Conservation (phyloP, 331 rosid species). For the Quercus tomentella region DNA sequence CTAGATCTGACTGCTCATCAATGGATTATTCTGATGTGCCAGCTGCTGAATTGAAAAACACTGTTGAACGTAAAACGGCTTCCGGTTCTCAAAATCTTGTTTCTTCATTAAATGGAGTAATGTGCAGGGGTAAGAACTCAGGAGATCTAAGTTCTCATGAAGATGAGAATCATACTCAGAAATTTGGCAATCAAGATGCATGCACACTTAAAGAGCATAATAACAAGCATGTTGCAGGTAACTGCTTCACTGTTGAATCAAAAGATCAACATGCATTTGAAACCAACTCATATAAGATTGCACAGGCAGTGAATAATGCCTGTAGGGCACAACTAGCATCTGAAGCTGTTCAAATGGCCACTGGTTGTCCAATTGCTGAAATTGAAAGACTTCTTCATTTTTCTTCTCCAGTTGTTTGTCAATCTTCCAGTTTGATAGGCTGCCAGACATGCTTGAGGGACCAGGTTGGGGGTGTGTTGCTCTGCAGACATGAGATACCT, state of each 20-base stretch:
- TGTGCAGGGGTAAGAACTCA: slow-evolving; percentile 15
- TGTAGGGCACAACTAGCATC: slow-evolving; percentile 53
- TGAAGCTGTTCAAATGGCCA: slow-evolving; percentile 50
- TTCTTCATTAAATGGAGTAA: slow-evolving; percentile 17
- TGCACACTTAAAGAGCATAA: slow-evolving; percentile 14
- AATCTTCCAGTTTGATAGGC: slow-evolving; percentile 22
- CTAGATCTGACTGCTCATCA: slow-evolving; percentile 33
- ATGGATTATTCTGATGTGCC: slow-evolving; percentile 34
- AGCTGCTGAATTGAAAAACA: slow-evolving; percentile 26
- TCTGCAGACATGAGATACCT: slow-evolving; percentile 58
- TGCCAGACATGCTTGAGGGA: slow-evolving; percentile 40
- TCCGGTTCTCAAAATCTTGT: slow-evolving; percentile 30
- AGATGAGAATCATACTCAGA: slow-evolving; percentile 22
- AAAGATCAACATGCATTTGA: slow-evolving; percentile 25
- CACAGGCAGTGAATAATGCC: slow-evolving; percentile 47
- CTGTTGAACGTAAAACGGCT: slow-evolving; percentile 21
- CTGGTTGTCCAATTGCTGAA: slow-evolving; percentile 67
- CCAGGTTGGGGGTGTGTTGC: slow-evolving; percentile 27
- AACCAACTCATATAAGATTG: slow-evolving; percentile 37
- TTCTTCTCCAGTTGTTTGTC: slow-evolving; percentile 59
- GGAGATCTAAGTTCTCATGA: slow-evolving; percentile 8
- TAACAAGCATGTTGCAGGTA: slow-evolving; percentile 26
- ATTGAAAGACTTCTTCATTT: slow-evolving; percentile 64
- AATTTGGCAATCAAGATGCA: slow-evolving; percentile 11
- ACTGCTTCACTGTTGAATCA: slow-evolving; percentile 18